Evolutionary conservation across 306 rosid genomes (phyloP), one percentile per base, ranked within the genome.

Genomic region (Cicer judaicum): DNA sequence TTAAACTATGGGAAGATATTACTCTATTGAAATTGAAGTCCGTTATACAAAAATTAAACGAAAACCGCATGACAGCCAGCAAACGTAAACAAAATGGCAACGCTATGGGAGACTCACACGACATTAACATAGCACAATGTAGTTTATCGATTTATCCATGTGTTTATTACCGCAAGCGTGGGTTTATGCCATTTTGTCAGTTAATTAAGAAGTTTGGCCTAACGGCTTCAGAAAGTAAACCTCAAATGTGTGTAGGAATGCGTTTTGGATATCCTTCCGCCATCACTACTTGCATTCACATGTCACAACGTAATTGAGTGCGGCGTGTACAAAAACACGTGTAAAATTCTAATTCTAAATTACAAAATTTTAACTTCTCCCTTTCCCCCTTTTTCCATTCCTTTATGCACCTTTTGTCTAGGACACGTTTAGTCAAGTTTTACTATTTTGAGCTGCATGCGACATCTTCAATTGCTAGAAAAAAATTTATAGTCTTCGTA

Each of bases 41-140:
- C 21, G 21, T 52, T 52, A 5, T 49, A n/a, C 2, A 49, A 49
- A 49, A 1, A 1, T 48, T 12, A 48, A 48, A 48, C 16, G 18
- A 13, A 48, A 48, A 48, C 54, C 14, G 5, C 15, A 15, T 52
- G 57, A 52, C 5, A 52, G 55, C 24, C 59, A 53, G 7, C 11
- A 53, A 50, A 57, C 41, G 64, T 57, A 10, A 57, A 57, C 9
- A 57, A 57, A 13, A 57, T 57, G 41, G 16, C 15, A 57, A 16
- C 14, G 40, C 24, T 63, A 14, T 6, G 16, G 10, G 54, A 65
- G 53, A 43, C 9, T 65, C 70, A 43, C 53, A 43, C 70, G 54
- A 43, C 16, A 44, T 21, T 5, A 44, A 44, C 39, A 19, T 15
- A 66, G 10, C 15, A 42, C 43, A 15, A 66, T 12, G 54, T 43